Conservation (phyloP, 441 rosid species). For the Erodium chrysanthum region DNA sequence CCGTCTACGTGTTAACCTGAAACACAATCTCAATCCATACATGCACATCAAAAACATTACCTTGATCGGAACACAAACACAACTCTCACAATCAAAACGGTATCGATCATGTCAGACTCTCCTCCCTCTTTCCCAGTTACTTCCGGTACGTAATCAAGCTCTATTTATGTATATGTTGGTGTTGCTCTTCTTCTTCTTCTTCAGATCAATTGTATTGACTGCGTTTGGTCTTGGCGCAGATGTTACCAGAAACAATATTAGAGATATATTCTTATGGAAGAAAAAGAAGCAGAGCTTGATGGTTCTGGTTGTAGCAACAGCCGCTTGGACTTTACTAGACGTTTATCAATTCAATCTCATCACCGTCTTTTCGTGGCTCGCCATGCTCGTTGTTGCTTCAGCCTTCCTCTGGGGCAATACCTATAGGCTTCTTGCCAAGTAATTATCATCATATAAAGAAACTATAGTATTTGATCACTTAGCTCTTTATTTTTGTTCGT, state of each 20-base stretch:
- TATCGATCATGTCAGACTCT: not conserved
- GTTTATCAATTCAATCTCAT: constrained; percentile 36
- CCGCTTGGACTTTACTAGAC: constrained; percentile 38
- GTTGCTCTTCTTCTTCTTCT: not conserved
- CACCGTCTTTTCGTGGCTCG: constrained; percentile 42
- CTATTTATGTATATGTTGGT: not conserved
- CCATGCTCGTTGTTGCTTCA: constrained; percentile 29
- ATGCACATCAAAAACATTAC: not conserved
- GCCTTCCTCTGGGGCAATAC: constrained; percentile 48
- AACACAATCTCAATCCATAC: not conserved
- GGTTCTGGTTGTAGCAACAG: constrained; percentile 32
- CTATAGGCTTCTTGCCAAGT: constrained; percentile 52
- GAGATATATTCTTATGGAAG: constrained; percentile 52
- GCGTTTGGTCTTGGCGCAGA: constrained; percentile 12
- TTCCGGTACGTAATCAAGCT: not conserved
- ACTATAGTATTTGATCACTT: too few relatives aligned
- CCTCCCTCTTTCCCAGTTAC: not conserved
- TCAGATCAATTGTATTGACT: not conserved
- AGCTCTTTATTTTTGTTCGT: too few relatives aligned
- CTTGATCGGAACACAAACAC: not conserved
- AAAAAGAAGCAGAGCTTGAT: constrained; percentile 35
- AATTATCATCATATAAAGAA: too few relatives aligned
- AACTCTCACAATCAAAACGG: not conserved
- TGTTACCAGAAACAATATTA: constrained; percentile 13
- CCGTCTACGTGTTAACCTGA: not conserved